Base-by-base conservation (phyloP, 202 grass and related monocot species). In the Schoenoplectus tabernaemontani region DNA sequence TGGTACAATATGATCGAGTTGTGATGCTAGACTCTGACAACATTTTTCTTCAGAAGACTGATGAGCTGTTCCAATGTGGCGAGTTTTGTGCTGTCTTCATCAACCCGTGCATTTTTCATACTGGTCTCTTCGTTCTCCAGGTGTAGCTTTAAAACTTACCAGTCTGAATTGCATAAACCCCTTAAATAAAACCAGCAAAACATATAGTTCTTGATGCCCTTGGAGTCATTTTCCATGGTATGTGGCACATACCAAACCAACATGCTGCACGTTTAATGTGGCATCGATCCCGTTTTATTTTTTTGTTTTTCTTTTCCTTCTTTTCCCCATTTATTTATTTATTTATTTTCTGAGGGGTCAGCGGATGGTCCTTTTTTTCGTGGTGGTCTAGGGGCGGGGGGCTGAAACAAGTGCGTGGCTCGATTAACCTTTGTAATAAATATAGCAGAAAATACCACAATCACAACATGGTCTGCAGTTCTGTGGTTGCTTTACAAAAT, bases 1-100 rank as follows among this genome's bases (percentile, higher is more conserved):
- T 96, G 61, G 57, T 88, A 60, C 87, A 79, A 0, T 92, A 96
- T 70, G 92, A 96, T 5, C 87, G 89, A 88, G 89, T 96, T 62
- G 74, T 96, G 64, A 96, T 96, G 92, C 78, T 96, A 7, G 92
- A 96, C 82, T 96, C 92, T 28, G 92, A 96, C 83, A 96, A 96
- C 59, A 83, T 96, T 73, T 96, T 96, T 82, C 89, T 96, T 77
- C 92, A 96, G 68, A 92, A 89, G 41, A 92, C 92, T 19, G 92
- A 96, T 64, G 92, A 96, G 57, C 70, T 96, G 76, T 96, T 96
- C 82, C 89, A 88, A 82, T 96, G 92, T 62, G 92, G 92, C 1
- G 81, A 90, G 51, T 96, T 96, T 63, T 96, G 92, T 64, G 92
- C 92, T 48, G 92, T 90, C 24, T 96, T 96, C 82, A 96, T 96